A percentile compares a stretch with the other conserved stretches of the same genome.
These are phyloP conservation scores for Alternaria ventricosa DNA, from an alignment of 2,329 filamentous ascomycete genomes.

Conservation along the genomic window DNA sequence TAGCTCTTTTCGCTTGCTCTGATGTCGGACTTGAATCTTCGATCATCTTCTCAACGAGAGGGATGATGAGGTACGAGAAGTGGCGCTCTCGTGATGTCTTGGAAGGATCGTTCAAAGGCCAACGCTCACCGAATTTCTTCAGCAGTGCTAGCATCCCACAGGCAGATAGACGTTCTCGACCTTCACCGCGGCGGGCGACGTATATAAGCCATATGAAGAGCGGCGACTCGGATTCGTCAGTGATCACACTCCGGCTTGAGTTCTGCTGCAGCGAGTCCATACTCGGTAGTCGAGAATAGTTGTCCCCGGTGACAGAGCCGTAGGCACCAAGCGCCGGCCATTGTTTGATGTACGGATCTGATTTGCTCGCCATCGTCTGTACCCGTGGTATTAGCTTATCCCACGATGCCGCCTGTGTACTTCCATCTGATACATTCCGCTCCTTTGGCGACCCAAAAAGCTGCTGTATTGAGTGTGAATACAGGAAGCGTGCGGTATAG, in stretches of 20 bases:
- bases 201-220: constrained; percentile 57
- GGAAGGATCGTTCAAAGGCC: constrained; percentile 46
- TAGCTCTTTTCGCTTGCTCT: constrained; percentile 32
- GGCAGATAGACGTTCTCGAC: constrained; percentile 50
- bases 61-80: constrained; percentile 55
- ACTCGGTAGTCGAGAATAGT: constrained; percentile 40
- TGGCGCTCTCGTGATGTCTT: constrained; percentile 50
- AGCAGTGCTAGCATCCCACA: constrained; percentile 49
- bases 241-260: constrained; percentile 39
- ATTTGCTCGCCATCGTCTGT: constrained; percentile 48
- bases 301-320: constrained; percentile 32
- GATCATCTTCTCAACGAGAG: constrained; percentile 57
- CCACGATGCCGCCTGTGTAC: constrained; percentile 31
- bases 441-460: constrained; percentile 43
- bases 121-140: constrained; percentile 46
- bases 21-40: constrained; percentile 43
- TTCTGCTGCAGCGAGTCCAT: constrained; percentile 40
- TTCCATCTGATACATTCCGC: constrained; percentile 26
- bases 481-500: constrained; percentile 69
- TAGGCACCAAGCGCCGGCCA: constrained; percentile 53
- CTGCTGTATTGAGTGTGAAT: constrained; percentile 49
- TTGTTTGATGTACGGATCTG: constrained; percentile 49
- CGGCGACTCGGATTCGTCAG: constrained; percentile 54
- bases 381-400: constrained; percentile 48
- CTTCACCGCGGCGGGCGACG: constrained; percentile 51